Conservation (phyloP, 768 basidiomycete species). For the Suillus tomentosus region DNA sequence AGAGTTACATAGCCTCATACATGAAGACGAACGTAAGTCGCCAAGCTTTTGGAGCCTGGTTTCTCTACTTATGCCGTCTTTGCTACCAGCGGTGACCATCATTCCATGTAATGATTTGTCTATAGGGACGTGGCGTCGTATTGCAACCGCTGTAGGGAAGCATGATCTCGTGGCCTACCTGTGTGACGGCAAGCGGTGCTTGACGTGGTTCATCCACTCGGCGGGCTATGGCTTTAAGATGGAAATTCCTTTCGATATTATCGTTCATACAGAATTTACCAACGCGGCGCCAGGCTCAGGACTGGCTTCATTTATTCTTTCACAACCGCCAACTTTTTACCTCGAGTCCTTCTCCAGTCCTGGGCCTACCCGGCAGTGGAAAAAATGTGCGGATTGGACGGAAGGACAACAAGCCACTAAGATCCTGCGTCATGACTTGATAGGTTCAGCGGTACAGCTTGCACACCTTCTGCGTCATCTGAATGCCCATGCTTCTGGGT, state of each 20-base stretch:
- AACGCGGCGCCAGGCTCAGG: conserved; percentile 56
- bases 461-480: conserved; percentile 55
- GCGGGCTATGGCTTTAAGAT: conserved; percentile 80
- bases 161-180: conserved; percentile 78
- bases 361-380: conserved; percentile 50
- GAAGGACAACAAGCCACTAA: conserved; percentile 68
- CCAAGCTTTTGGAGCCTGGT: neutral
- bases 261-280: conserved; percentile 58
- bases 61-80: neutral
- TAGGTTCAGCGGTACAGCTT: conserved; percentile 64
- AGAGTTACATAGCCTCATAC: conserved; percentile 65
- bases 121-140: conserved; percentile 79
- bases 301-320: conserved; percentile 63
- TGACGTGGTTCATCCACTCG: conserved; percentile 81
- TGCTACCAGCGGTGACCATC: conserved; percentile 60
- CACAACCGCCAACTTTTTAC: conserved; percentile 69
- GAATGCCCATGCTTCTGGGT: conserved; percentile 31
- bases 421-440: conserved; percentile 63
- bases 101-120: conserved; percentile 76
- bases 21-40: conserved; percentile 74
- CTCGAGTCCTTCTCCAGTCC: conserved; percentile 48
- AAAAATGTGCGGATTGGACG: conserved; percentile 73
- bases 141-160: conserved; percentile 53
- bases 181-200: conserved; percentile 62
- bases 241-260: conserved; percentile 72